phyloP scores from a whole-genome alignment of 2,329 filamentous ascomycete genomes.

The Tolypocladium sp. region DNA sequence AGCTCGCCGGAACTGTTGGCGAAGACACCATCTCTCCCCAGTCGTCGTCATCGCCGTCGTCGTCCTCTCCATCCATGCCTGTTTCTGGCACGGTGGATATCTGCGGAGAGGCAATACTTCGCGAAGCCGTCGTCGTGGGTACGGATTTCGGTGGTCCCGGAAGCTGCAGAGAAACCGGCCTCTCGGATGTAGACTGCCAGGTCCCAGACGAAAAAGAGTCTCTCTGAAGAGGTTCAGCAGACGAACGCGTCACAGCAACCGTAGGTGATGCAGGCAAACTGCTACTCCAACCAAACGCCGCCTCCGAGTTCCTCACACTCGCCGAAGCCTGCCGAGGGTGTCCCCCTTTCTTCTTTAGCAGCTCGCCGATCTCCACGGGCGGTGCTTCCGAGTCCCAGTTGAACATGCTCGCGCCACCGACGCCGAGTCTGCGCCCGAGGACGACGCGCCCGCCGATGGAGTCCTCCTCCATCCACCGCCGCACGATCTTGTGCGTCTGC shows the following conservation, averaged over 20 bases:
- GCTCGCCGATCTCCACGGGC: slow-evolving; percentile 35
- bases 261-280: slow-evolving; percentile 6
- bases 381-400: slow-evolving; percentile 50
- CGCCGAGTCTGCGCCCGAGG: slow-evolving; percentile 25
- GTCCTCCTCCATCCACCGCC: slow-evolving; percentile 59
- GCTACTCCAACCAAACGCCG: slow-evolving; percentile 17
- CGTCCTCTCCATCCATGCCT: slow-evolving; percentile 7
- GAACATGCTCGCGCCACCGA: slow-evolving; percentile 42
- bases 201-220: no score
- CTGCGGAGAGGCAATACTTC: not conserved
- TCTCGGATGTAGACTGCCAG: not conserved
- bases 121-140: not conserved
- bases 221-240: not conserved
- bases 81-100: not conserved
- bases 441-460: slow-evolving; percentile 42
- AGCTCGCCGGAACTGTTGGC: slow-evolving; percentile 9
- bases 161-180: not conserved
- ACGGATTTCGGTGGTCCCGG: not conserved
- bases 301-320: not conserved
- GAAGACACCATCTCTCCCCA: slow-evolving; percentile 51
- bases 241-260: not conserved
- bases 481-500: slow-evolving; percentile 48
- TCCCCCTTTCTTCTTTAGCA: slow-evolving; percentile 18
- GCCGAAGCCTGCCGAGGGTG: not conserved
- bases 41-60: slow-evolving; percentile 42